Percentiles rank a stretch among this genome's conserved stretches.
Evolutionary conservation across 495 filamentous ascomycete genomes (phyloP).

Genomic region (Penicillium egyptiacum): DNA sequence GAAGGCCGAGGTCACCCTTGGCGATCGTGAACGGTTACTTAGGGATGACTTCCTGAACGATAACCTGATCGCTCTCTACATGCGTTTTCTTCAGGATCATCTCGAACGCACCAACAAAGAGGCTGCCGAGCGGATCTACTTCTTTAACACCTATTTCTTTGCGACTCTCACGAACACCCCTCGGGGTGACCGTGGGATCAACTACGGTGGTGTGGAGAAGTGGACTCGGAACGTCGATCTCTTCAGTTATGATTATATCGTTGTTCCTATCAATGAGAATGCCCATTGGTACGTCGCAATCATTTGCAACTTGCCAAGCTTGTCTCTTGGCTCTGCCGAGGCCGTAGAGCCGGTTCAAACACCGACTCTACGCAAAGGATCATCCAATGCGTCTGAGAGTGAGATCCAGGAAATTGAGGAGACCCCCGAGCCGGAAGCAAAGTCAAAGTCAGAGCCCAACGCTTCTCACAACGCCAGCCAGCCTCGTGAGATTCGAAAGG

Average conservation of each 20-base stretch:
- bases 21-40: slow-evolving; percentile 77
- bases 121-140: slow-evolving; percentile 66
- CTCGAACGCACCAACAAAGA: slow-evolving; percentile 56
- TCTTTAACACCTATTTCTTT: slow-evolving; percentile 93
- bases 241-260: slow-evolving; percentile 81
- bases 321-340: slow-evolving; percentile 29
- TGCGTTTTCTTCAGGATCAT: slow-evolving; percentile 70
- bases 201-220: slow-evolving; percentile 77
- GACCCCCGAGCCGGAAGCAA: slow-evolving; percentile 31
- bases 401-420: slow-evolving; percentile 38
- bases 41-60: slow-evolving; percentile 91
- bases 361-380: slow-evolving; percentile 10
- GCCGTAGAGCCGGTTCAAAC: slow-evolving; percentile 16
- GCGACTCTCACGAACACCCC: slow-evolving; percentile 62
- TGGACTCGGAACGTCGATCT: slow-evolving; percentile 90
- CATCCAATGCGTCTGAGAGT: slow-evolving; percentile 16
- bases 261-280: slow-evolving; percentile 87
- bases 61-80: slow-evolving; percentile 83
- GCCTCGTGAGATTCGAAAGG: slow-evolving; percentile 16
- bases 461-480: neutral
- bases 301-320: slow-evolving; percentile 79
- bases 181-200: slow-evolving; percentile 59
- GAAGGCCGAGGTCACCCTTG: slow-evolving; percentile 71
- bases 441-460: neutral
- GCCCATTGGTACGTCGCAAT: slow-evolving; percentile 94